Percentiles rank a stretch among this genome's conserved stretches.
Conservation (phyloP, 2,329 filamentous ascomycete species). For the Alternaria arbusti region DNA sequence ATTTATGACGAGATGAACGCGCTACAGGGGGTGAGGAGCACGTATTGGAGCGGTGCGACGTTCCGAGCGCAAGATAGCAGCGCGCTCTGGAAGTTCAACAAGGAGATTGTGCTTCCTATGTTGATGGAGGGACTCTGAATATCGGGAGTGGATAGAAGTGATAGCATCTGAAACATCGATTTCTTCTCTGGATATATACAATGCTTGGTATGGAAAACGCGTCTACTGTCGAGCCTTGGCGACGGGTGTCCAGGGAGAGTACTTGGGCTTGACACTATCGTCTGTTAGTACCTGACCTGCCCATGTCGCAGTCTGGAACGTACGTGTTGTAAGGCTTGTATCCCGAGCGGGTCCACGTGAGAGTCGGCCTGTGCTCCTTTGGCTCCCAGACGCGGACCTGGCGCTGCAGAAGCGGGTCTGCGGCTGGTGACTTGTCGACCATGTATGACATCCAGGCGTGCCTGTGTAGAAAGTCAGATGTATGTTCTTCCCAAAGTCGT, state of each 20-base stretch:
- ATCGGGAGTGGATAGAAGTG: not conserved
- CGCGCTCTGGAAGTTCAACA: slow-evolving; percentile 31
- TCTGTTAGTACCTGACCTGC: not conserved
- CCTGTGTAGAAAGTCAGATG: slow-evolving; percentile 53
- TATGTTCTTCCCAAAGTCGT: not conserved
- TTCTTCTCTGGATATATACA: slow-evolving; percentile 30
- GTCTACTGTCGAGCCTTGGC: slow-evolving; percentile 51
- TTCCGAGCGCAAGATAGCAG: slow-evolving; percentile 26
- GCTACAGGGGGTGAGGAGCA: slow-evolving; percentile 26
- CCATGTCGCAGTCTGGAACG: slow-evolving; percentile 51
- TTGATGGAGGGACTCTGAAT: not conserved
- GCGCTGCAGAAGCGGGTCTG: slow-evolving; percentile 74
- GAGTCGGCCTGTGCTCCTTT: slow-evolving; percentile 73
- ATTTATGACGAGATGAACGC: slow-evolving; percentile 31
- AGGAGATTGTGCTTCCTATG: slow-evolving; percentile 34
- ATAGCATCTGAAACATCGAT: not conserved
- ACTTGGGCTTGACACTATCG: slow-evolving; percentile 57
- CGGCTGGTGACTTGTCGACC: slow-evolving; percentile 82
- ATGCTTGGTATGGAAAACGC: slow-evolving; percentile 20
- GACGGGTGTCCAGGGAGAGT: slow-evolving; percentile 56
- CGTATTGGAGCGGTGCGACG: slow-evolving; percentile 29
- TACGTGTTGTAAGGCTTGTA: slow-evolving; percentile 97
- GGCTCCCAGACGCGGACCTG: slow-evolving; percentile 78
- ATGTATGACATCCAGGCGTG: slow-evolving; percentile 97
- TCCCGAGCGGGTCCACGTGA: slow-evolving; percentile 76